Evolutionary conservation across 345 rosid genomes (phyloP), one percentile per base, ranked within the genome.

Genomic region (Turnera subulata): DNA sequence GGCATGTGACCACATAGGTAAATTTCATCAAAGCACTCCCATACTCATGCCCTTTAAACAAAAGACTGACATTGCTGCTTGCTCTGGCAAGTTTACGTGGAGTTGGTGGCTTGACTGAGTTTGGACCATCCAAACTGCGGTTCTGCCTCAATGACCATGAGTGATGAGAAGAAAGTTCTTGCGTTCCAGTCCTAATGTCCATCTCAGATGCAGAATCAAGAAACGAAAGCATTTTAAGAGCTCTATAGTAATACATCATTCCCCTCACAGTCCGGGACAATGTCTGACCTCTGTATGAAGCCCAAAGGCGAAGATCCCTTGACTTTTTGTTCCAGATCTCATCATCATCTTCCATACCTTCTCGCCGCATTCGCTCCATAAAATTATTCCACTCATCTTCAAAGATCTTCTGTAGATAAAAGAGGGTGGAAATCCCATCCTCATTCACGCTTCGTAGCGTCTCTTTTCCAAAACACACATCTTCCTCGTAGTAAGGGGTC

Each of bases 171-270:
- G 78, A 71, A n/a, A 81, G 59, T 54, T 55, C 70, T 40, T 73
- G 76, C 7, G 78, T 49, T n/a, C 97, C 94, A 75, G 13, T 71
- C 65, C 76, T 78, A 47, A 85, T 72, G 58, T 91, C 97, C 73
- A 79, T 69, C 81, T 91, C 97, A 17, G 94, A 80, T 47, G 97
- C 97, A 46, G 87, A 75, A 63, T 91, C 97, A 55, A 91, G 91
- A 71, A 69, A 91, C 17, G 94, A 74, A 67, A 91, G 96, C 80
- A 79, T 85, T 86, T 81, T 74, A 51, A 91, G 79, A 58, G 97
- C 91, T 70, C 91, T 80, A 54, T 84, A 81, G 71, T 91, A 88
- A 63, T 91, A 91, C 97, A 91, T 88, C 96, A 91, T 91, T 64
- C 91, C 91, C 65, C 98, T 74, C 22, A 88, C 95, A 0, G 98